Percentiles rank a stretch among this genome's conserved stretches.
phyloP scores from a whole-genome alignment of 192 early-diverging fungal species.

The Coemansia sp. region DNA sequence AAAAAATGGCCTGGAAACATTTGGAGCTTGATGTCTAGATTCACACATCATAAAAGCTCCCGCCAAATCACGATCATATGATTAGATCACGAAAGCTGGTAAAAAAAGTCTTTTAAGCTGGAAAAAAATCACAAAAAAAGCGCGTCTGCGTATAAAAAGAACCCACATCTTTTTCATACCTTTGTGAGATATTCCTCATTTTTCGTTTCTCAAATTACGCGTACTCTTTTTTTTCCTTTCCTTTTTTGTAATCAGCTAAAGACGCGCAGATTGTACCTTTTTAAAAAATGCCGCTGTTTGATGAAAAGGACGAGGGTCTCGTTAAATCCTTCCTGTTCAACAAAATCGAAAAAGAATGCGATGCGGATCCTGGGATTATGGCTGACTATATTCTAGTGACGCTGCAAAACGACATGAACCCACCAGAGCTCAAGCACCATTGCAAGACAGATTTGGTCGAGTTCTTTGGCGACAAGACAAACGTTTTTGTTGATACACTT shows the following conservation, averaged over 20 bases:
- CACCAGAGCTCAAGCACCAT: slow-evolving; percentile 28
- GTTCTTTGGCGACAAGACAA: slow-evolving; percentile 43
- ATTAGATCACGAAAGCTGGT: no score
- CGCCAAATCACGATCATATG: no score
- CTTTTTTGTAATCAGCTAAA: background rate
- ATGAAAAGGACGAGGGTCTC: slow-evolving; percentile 35
- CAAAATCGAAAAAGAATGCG: slow-evolving; percentile 47
- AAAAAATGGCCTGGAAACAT: no score
- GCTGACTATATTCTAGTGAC: slow-evolving; percentile 48
- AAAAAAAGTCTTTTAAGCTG: no score
- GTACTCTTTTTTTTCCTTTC: slow-evolving; percentile 10
- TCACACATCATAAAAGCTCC: no score
- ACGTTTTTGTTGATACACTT: slow-evolving; percentile 30
- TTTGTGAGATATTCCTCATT: background rate
- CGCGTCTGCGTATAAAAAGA: no score
- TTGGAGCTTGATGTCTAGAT: no score
- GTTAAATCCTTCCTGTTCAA: slow-evolving; percentile 40
- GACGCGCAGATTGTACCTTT: background rate
- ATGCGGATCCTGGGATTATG: slow-evolving; percentile 47
- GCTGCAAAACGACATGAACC: slow-evolving; percentile 46
- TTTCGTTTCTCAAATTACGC: background rate
- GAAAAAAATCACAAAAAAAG: no score
- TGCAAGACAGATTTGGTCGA: slow-evolving; percentile 41
- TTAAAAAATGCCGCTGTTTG: slow-evolving; percentile 35
- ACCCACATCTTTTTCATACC: background rate